These are phyloP conservation scores for Dictyostelium firmibasis DNA, from an alignment of 78 protist genomes.

Conservation along the genomic window DNA sequence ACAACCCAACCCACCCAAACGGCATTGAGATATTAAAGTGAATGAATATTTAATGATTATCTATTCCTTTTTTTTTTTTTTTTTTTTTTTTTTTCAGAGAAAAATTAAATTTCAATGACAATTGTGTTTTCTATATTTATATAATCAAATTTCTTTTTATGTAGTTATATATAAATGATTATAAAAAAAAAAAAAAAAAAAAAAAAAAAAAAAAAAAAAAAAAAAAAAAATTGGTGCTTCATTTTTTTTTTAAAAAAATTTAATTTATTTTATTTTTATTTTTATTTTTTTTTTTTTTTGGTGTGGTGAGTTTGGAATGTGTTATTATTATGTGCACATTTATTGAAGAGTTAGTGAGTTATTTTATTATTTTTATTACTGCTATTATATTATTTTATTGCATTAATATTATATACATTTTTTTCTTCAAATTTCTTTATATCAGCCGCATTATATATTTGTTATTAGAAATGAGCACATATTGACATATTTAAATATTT, in stretches of 20 bases:
- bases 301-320: not conserved
- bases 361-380: no score
- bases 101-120: not conserved
- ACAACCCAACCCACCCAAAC: not conserved
- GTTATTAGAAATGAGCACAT: not conserved
- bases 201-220: no score
- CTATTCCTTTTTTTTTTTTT: no score
- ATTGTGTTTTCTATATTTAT: not conserved
- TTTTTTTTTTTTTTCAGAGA: not conserved
- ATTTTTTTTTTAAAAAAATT: no score
- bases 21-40: not conserved
- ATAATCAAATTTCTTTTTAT: no score
- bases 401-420: no score
- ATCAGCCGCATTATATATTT: not conserved
- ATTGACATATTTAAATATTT: not conserved
- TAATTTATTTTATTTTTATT: no score
- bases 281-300: no score
- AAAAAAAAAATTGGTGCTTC: no score
- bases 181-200: no score
- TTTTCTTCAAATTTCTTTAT: not conserved
- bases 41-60: not conserved
- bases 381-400: no score
- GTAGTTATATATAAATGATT: not conserved
- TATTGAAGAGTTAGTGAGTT: not conserved
- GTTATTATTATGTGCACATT: not conserved